Evolutionary conservation across 2,329 filamentous ascomycete species (phyloP).

Genomic region (Clathrospora elynae): DNA sequence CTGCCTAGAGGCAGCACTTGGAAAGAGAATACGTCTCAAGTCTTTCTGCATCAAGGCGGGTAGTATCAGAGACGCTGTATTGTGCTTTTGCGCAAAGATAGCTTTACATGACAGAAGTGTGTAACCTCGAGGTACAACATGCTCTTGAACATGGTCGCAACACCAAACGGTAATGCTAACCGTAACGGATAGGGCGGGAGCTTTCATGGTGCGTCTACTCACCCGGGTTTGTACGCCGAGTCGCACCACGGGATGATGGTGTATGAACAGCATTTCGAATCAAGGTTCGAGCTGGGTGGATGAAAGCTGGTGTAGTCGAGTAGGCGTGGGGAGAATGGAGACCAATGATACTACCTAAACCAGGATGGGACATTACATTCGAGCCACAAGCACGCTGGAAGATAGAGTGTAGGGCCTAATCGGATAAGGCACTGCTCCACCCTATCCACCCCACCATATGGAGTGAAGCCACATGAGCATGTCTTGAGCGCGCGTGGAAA

Average conservation of each 20-base stretch:
- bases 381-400: constrained; percentile 7
- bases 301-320: constrained; percentile 14
- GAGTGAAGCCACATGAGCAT: constrained; percentile 28
- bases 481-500: constrained; percentile 22
- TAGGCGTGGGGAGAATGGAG: constrained; percentile 17
- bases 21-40: too few relatives aligned
- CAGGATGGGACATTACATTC: constrained; percentile 25
- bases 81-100: neutral
- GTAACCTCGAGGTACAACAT: constrained; percentile 21
- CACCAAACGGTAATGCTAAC: constrained; percentile 5
- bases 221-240: constrained; percentile 1
- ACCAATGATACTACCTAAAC: constrained; percentile 36
- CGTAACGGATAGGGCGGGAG: neutral
- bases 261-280: constrained; percentile 1
- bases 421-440: constrained; percentile 17
- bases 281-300: constrained; percentile 6
- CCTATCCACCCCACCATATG: constrained; percentile 14
- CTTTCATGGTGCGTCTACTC: constrained; percentile 1
- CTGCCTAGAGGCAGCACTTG: too few relatives aligned
- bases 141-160: constrained; percentile 3
- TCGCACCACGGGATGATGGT: constrained; percentile 5
- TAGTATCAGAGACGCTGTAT: constrained; percentile 1
- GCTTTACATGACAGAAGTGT: constrained; percentile 3
- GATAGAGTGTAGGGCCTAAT: constrained; percentile 3
- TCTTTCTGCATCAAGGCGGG: too few relatives aligned